Evolutionary conservation across 257 asterid genomes (phyloP), one percentile per base, ranked within the genome.

Genomic region (Galeopsis tetrahit): DNA sequence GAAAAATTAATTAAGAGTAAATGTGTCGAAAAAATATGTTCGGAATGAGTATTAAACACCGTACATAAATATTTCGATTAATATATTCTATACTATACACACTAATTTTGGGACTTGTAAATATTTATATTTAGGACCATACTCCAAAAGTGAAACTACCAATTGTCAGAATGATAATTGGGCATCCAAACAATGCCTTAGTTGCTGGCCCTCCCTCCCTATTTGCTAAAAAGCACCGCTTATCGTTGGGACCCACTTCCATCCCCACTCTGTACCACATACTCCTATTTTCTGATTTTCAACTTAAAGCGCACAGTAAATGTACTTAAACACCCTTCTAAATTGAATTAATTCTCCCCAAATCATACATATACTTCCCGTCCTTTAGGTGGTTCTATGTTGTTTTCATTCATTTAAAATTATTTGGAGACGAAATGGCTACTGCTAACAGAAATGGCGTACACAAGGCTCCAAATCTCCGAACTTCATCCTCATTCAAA

Each of bases 401-500:
- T 38, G 56, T 58, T 57, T 40, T 62, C 21, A 34, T 72, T 65
- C 42, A 21, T 71, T 66, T 65, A 7, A 71, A 72, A 43, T 67
- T 11, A 72, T 68, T 39, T 21, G 32, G 48, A 32, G 55, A 21
- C 42, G 14, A 67, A 70, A 89, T 89, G 96, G 90, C 98, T 68
- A 79, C 95, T 61, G 84, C 76, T 68, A 75, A 79, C 81, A 72
- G 92, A 66, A 92, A 92, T 73, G 95, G 97, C 77, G 80, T 76
- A 53, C 89, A 81, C 72, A 93, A 83, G 78, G 81, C 85, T 21
- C 76, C 89, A 39, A 86, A 81, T 76, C 84, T 88, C 34, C 93
- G 97, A 32, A 68, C 83, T 48, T 91, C 98, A 2, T 81, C 97
- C 61, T 91, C 98, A 10, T 88, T 93, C 78, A 93, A 93, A 88